phyloP scores from a whole-genome alignment of 345 rosid genomes.

The Salix caprea region DNA sequence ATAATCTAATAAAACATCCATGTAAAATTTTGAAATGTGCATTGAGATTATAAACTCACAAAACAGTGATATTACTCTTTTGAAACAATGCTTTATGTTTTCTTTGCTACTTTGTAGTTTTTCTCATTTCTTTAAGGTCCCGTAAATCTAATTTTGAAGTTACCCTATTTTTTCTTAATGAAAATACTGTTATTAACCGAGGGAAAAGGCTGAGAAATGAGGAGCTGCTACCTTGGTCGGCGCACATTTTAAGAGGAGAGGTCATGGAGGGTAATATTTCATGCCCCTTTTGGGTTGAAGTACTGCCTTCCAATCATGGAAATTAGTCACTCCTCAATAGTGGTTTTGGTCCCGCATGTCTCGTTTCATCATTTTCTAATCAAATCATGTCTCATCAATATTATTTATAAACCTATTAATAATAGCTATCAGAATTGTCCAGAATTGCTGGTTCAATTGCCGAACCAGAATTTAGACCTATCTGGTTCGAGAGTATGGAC shows the following conservation, averaged over 20 bases:
- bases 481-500: no score
- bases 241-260: background rate
- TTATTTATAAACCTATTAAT: background rate
- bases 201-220: background rate
- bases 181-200: background rate
- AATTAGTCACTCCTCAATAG: background rate
- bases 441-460: no score
- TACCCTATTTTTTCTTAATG: background rate
- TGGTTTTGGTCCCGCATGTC: background rate
- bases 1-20: background rate
- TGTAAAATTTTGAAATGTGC: background rate
- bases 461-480: no score
- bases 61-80: background rate
- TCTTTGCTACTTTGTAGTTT: background rate
- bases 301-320: background rate
- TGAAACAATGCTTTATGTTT: background rate
- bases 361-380: background rate
- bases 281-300: background rate
- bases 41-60: background rate
- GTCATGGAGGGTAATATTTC: background rate
- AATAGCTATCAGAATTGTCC: background rate
- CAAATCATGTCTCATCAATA: background rate
- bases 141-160: background rate
- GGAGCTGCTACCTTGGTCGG: background rate
- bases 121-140: background rate